A percentile compares a stretch with the other conserved stretches of the same genome.
Evolutionary conservation across 2,329 filamentous ascomycete genomes (phyloP).

Genomic region (Sporothrix mexicana): DNA sequence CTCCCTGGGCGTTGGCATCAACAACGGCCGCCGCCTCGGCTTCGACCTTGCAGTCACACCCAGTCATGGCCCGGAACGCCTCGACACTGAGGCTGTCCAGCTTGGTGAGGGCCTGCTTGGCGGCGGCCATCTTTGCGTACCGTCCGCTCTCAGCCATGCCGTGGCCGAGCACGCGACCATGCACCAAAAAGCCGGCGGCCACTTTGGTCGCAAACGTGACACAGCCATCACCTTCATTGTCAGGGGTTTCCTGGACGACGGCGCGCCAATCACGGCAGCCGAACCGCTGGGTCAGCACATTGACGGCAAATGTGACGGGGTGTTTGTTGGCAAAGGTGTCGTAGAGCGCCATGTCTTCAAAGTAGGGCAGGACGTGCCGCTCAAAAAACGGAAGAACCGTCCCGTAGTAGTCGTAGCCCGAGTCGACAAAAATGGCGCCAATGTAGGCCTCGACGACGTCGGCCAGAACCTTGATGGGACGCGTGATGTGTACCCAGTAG

Average conservation of each 20-base stretch:
- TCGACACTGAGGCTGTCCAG: constrained; percentile 54
- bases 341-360: constrained; percentile 84
- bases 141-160: constrained; percentile 67
- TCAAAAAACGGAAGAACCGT: constrained; percentile 79
- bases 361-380: constrained; percentile 75
- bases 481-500: constrained; percentile 70
- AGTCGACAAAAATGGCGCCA: constrained; percentile 91
- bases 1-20: constrained; percentile 20
- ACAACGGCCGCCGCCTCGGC: constrained; percentile 26
- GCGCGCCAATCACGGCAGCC: constrained; percentile 67
- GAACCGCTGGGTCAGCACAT: constrained; percentile 67
- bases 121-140: constrained; percentile 74
- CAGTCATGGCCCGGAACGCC: constrained; percentile 65
- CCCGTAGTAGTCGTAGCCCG: constrained; percentile 77
- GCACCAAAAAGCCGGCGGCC: constrained; percentile 76
- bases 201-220: constrained; percentile 50
- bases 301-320: constrained; percentile 75
- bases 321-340: constrained; percentile 87
- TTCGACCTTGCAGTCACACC: constrained; percentile 64
- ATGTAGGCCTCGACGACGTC: constrained; percentile 90
- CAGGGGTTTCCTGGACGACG: constrained; percentile 57
- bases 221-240: constrained; percentile 43
- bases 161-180: constrained; percentile 70
- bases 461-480: constrained; percentile 76
- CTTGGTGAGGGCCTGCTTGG: constrained; percentile 61